Evolutionary conservation across 306 rosid genomes (phyloP).

Genomic region (Pterocarpus santalinus): DNA sequence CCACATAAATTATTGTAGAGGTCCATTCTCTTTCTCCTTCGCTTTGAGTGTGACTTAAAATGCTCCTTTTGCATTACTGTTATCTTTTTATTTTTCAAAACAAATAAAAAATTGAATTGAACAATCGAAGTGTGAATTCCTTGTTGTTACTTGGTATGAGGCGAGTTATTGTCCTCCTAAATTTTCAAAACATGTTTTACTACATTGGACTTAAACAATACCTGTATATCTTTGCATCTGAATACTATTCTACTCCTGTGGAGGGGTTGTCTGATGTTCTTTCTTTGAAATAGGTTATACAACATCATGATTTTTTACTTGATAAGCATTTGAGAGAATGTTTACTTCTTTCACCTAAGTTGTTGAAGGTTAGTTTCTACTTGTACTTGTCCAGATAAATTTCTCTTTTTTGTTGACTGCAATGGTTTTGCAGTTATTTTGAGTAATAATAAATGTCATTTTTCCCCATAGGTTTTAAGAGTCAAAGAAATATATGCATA

Average conservation of each 20-base stretch:
- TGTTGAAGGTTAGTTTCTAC: constrained; percentile 80
- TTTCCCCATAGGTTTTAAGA: neutral
- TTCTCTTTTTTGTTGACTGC: constrained; percentile 11
- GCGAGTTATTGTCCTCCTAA: constrained; percentile 47
- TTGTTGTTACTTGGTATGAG: too few species aligned
- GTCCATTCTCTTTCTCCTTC: too few species aligned
- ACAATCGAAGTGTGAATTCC: too few species aligned
- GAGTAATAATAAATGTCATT: neutral
- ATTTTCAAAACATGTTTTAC: constrained; percentile 27
- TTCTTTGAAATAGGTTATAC: constrained; percentile 83
- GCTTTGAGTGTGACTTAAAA: too few species aligned
- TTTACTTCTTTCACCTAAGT: constrained; percentile 88
- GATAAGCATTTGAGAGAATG: constrained; percentile 95
- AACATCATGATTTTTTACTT: constrained; percentile 93
- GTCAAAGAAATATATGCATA: constrained; percentile 18
- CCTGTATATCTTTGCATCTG: neutral
- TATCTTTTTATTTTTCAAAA: too few species aligned
- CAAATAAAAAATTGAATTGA: too few species aligned
- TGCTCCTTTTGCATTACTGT: too few species aligned
- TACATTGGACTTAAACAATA: constrained; percentile 20
- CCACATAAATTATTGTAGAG: too few species aligned
- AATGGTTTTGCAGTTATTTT: constrained; percentile 28
- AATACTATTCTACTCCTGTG: neutral
- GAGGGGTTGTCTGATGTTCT: constrained; percentile 41
- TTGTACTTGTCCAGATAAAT: neutral